Evolutionary conservation across 805 yeast genomes (phyloP), one percentile per base, ranked within the genome.

Genomic region (Teunomyces atbi): DNA sequence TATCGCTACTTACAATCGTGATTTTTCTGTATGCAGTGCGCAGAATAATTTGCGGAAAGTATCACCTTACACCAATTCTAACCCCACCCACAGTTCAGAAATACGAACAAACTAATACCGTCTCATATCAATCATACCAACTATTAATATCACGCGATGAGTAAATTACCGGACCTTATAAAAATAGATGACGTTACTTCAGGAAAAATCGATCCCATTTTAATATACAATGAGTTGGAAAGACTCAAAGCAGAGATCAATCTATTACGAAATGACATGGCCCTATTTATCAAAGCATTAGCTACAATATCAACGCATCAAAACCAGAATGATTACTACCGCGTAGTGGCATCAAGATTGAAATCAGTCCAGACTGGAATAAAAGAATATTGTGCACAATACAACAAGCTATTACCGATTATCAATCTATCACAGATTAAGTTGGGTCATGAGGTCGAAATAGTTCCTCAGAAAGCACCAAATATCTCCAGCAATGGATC

Each of bases 401-500:
- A 77, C 56, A 74, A 69, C 42, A 62, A 72, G 46, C 59, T 79
- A 13, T 59, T 77, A 2, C 83, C 84, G 3, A 68, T 79, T 35
- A 74, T 79, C 36, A 68, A 78, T 50, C 67, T 76, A 49, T 68
- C 82, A 1, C 81, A 78, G 55, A 68, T 74, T 27, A 76, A 74
- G 48, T 61, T 73, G 41, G 82, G 82, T 0, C 69, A 75, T 46
- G 78, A 73, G 35, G 81, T 75, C 3, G 81, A 77, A 51, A 71
- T 66, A 10, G 60, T 65, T n/a, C 65, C 72, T n/a, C 61, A 56
- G 45, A 37, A 38, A 16, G 16, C 23, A 8, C 16, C 41, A 10
- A 38, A 28, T 26, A 38, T 18, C 18, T 26, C 42, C 5, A 38
- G n/a, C 10, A 27, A 27, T 26, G 11, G 21, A 20, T n/a, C 15